Percentiles rank a stretch among this genome's conserved stretches.
Evolutionary conservation across 2,329 filamentous ascomycete genomes (phyloP).

Genomic region (Cladosporium velox): DNA sequence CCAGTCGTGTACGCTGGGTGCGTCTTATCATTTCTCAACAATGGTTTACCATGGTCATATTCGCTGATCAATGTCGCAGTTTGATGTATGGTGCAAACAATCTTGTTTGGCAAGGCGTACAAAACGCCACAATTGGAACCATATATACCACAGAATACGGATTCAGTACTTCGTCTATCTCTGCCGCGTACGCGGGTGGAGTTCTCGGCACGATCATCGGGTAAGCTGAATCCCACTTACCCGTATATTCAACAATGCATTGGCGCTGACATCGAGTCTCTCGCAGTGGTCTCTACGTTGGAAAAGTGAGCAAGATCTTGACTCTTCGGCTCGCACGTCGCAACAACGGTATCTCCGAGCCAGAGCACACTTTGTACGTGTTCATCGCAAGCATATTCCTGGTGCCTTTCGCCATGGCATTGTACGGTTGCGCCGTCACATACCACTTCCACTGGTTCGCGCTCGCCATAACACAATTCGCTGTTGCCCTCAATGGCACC

Average conservation of each 20-base stretch:
- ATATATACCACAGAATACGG: conserved; percentile 18
- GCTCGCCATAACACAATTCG: conserved; percentile 42
- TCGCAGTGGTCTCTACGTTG: conserved; percentile 24
- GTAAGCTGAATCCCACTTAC: conserved; percentile 22
- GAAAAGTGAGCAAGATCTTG: conserved; percentile 37
- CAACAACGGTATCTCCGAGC: conserved; percentile 44
- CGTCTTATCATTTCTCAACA: neutral
- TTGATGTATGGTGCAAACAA: conserved; percentile 32
- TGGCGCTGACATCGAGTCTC: conserved; percentile 39
- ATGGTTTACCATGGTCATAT: neutral
- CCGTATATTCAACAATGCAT: conserved; percentile 42
- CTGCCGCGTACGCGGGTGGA: conserved; percentile 14
- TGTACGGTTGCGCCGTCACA: conserved; percentile 53
- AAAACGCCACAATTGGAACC: conserved; percentile 27
- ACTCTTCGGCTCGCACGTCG: conserved; percentile 40
- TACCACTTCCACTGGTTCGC: conserved; percentile 52
- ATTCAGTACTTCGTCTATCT: conserved; percentile 14
- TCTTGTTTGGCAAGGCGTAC: conserved; percentile 31
- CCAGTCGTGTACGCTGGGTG: conserved; percentile 30
- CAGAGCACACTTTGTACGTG: conserved; percentile 46
- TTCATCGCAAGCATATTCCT: conserved; percentile 44
- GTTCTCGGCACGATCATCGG: conserved; percentile 27
- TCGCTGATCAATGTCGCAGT: neutral
- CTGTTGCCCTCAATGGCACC: conserved; percentile 48
- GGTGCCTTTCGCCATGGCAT: conserved; percentile 47